phyloP scores from a whole-genome alignment of 1,284 basidiomycete species.

The Afroboletus lepidellus region DNA sequence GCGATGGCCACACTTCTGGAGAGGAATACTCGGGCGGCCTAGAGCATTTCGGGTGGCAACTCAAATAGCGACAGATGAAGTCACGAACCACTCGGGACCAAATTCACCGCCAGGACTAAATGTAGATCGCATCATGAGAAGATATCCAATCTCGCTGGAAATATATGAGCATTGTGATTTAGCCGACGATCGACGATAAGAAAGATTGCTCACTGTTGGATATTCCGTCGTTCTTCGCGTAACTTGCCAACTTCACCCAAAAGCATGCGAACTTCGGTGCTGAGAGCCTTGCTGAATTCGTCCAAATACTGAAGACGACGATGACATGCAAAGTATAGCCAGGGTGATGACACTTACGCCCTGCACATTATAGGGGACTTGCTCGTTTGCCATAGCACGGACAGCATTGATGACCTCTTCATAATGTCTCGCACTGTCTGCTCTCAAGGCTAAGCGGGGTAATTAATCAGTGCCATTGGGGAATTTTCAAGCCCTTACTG shows the following conservation, averaged over 20 bases:
- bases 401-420: background rate
- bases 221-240: slow-evolving; percentile 61
- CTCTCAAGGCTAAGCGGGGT: background rate
- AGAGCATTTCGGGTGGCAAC: background rate
- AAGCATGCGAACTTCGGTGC: slow-evolving; percentile 68
- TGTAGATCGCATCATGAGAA: slow-evolving; percentile 51
- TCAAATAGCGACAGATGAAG: background rate
- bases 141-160: slow-evolving; percentile 60
- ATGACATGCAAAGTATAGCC: too few relatives aligned
- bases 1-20: slow-evolving; percentile 39
- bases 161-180: background rate
- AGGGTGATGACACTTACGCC: background rate
- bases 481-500: background rate
- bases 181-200: background rate
- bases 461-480: background rate
- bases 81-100: slow-evolving; percentile 47
- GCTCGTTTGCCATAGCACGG: background rate
- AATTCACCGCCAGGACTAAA: slow-evolving; percentile 70
- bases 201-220: slow-evolving; percentile 57
- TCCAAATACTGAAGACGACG: background rate
- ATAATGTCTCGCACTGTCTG: background rate
- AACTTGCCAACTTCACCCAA: slow-evolving; percentile 71
- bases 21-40: slow-evolving; percentile 43
- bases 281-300: slow-evolving; percentile 33
- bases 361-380: background rate